These are phyloP conservation scores for Microdochium nivale DNA, from an alignment of 2,329 filamentous ascomycete genomes.

Conservation along the genomic window DNA sequence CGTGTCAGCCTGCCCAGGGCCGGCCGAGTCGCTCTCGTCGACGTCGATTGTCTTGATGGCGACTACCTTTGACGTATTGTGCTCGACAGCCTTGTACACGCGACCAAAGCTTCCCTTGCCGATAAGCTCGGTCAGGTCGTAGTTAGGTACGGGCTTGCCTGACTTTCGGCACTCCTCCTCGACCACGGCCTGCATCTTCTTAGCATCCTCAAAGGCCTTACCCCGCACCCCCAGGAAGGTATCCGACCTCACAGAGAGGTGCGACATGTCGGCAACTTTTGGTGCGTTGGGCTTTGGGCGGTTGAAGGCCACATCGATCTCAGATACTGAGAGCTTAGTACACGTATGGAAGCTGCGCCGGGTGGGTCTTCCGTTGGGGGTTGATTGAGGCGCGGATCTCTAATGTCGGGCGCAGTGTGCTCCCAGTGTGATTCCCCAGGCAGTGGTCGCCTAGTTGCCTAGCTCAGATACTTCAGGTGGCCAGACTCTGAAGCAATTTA, in stretches of 20 bases:
- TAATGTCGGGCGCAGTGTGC: too few species aligned
- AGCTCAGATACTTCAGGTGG: too few species aligned
- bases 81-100: conserved; percentile 56
- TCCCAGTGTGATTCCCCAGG: too few species aligned
- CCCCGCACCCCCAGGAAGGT: conserved; percentile 19
- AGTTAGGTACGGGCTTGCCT: conserved; percentile 53
- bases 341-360: not conserved
- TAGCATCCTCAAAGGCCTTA: conserved; percentile 60
- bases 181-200: conserved; percentile 58
- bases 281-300: not conserved
- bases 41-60: conserved; percentile 81
- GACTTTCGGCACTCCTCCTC: conserved; percentile 51
- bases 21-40: conserved; percentile 63
- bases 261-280: not conserved
- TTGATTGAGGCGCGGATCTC: too few species aligned
- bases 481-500: too few species aligned
- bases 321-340: not conserved
- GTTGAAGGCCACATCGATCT: not conserved
- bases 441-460: too few species aligned
- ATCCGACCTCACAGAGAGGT: not conserved
- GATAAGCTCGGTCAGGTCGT: conserved; percentile 63
- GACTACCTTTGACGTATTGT: conserved; percentile 45
- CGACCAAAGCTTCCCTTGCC: conserved; percentile 68
- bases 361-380: not conserved
- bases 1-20: conserved; percentile 56